Conservation (phyloP, 192 early-diverging fungal genomes). For the Neocallimastix lanati region DNA sequence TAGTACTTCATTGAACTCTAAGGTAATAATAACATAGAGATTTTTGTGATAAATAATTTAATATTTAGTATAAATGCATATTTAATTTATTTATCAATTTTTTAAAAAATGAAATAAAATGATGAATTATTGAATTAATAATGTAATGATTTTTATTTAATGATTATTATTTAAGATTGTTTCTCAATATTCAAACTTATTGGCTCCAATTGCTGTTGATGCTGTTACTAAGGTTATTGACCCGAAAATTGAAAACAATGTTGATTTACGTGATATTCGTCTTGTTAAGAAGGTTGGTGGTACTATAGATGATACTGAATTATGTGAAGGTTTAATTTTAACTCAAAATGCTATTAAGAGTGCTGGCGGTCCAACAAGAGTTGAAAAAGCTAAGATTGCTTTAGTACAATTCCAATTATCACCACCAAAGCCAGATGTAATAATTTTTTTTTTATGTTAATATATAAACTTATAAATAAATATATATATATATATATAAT, state of each 20-base stretch:
- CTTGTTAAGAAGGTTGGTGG: constrained; percentile 93
- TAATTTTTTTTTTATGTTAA: too few species aligned
- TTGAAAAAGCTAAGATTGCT: constrained; percentile 98
- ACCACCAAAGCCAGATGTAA: constrained; percentile 89
- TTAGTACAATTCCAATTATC: constrained; percentile 98
- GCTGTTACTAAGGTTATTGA: constrained; percentile 84
- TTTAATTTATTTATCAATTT: too few species aligned
- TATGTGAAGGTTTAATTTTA: constrained; percentile 84
- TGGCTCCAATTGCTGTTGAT: constrained; percentile 95
- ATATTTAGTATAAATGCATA: too few species aligned
- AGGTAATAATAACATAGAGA: too few species aligned
- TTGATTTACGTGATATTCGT: constrained; percentile 87
- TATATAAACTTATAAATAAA: too few species aligned
- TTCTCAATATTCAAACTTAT: constrained; percentile 85
- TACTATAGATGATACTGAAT: constrained; percentile 93
- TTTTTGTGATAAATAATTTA: too few species aligned
- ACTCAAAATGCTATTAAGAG: constrained; percentile 76
- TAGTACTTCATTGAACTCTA: constrained; percentile 89
- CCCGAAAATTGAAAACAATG: constrained; percentile 57
- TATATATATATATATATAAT: too few species aligned
- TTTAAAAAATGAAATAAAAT: too few species aligned
- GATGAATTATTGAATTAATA: too few species aligned
- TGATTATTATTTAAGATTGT: constrained; percentile 72
- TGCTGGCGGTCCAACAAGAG: constrained; percentile 79
- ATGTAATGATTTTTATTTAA: too few species aligned